Evolutionary conservation across 192 early-diverging fungal species (phyloP), one percentile per base, ranked within the genome.

Genomic region (Anaeromyces robustus): DNA sequence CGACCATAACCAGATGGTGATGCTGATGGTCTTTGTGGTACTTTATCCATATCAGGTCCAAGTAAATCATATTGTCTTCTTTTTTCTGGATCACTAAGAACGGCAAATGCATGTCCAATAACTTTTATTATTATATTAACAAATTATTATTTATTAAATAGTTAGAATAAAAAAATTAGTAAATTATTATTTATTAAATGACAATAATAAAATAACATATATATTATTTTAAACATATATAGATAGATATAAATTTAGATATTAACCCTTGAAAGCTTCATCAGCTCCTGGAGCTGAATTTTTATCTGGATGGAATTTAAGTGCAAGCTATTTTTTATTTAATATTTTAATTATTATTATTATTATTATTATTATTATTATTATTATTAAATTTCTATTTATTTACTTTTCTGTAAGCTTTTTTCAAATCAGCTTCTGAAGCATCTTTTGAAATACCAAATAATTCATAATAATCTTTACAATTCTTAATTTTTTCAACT

Each of bases 221-320:
- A n/a, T n/a, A n/a, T n/a, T n/a, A n/a, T n/a, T n/a, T n/a, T n/a
- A n/a, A n/a, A n/a, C n/a, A n/a, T n/a, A n/a, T n/a, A n/a, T n/a
- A n/a, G n/a, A n/a, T n/a, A n/a, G n/a, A n/a, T n/a, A 31, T 22
- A 32, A 26, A 30, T 26, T 16, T 11, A n/a, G 52, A 77, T 28
- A 83, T 86, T 77, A 85, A 94, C 93, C 88, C 87, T 98, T 97
- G 83, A 98, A 98, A 0, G 97, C 96, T 83, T 97, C 96, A 80
- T 97, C 96, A 17, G 96, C 95, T 22, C 97, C 96, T 6, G 96
- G 95, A 12, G 97, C 96, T 0, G 87, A 91, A 80, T 97, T 97
- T 84, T 98, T 98, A 82, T 98, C 97, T 0, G 97, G 97, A 81
- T 98, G 97, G 84, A 94, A 96, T 80, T 94, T 90, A 77, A 98